phyloP scores from a whole-genome alignment of 2,329 filamentous ascomycete species.

The Fusarium luffae region DNA sequence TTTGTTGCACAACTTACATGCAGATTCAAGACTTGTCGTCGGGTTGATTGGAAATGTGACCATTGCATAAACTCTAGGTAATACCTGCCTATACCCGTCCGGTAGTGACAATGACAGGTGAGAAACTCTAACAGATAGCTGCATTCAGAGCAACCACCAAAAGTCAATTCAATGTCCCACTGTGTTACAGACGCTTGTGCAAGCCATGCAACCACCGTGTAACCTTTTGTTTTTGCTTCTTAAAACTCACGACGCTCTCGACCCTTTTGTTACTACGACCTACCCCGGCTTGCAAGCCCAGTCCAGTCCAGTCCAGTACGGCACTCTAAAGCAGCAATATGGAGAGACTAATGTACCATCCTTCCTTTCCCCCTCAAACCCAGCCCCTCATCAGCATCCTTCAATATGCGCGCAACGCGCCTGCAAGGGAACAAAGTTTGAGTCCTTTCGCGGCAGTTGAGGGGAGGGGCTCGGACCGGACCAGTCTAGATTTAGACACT shows the following conservation, averaged over 20 bases:
- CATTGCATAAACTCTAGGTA: constrained; percentile 21
- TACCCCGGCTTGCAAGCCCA: neutral
- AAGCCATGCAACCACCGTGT: constrained; percentile 14
- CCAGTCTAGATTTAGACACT: neutral
- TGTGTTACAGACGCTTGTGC: constrained; percentile 24
- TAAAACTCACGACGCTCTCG: neutral
- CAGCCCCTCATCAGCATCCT: neutral
- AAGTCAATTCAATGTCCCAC: constrained; percentile 14
- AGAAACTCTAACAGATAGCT: neutral
- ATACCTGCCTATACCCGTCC: constrained; percentile 4
- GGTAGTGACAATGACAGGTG: constrained; percentile 12
- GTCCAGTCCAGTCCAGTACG: neutral
- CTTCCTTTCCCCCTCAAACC: neutral
- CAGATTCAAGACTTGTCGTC: neutral
- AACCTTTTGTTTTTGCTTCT: constrained; percentile 1
- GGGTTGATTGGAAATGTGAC: neutral
- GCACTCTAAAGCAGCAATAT: constrained; percentile 9
- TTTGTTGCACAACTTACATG: neutral
- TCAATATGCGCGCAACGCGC: constrained; percentile 10
- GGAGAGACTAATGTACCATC: constrained; percentile 8
- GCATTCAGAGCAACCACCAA: neutral
- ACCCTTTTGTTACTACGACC: neutral
- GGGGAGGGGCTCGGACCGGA: neutral
- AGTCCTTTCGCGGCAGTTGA: constrained; percentile 18
- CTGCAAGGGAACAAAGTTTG: constrained; percentile 12